Base-by-base conservation (phyloP, 306 rosid genomes). In the Cucurbita pepo region DNA sequence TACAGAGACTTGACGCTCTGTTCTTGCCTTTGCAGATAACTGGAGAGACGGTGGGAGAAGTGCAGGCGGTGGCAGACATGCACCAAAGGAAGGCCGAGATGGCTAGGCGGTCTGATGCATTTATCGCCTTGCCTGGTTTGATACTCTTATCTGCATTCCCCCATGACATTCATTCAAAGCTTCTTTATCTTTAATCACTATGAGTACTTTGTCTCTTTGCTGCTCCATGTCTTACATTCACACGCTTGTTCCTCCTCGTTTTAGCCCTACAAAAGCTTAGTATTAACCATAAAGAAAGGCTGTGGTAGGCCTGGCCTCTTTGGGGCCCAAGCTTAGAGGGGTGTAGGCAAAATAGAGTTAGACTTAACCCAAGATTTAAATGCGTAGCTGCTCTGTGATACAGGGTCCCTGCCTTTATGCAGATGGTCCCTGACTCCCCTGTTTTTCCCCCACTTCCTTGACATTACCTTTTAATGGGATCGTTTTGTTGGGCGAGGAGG, bases 21-120 rank as follows among this genome's bases (percentile, higher is more conserved):
- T 30, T 30, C 18, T 47, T 75, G 65, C 25, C 77, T 84, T 81
- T 82, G 83, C 89, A 94, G 99, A 80, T 94, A 80, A 94, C 97
- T 81, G 97, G 99, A 66, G 98, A 87, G 85, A 90, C 98, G 64
- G 92, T 90, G 78, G 98, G 98, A 78, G 98, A 94, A 79, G 96
- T 94, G 84, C 89, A 94, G 79, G 90, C 99, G 65, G 99, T 94
- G 38, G 97, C 97, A 73, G 99, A 87, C 79, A 94, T 94, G 97
- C 99, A 94, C 75, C 96, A 91, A 85, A 89, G 99, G 80, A 94
- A 94, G 80, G 99, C 97, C 69, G 99, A 94, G 88, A 94, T 94
- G 99, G 96, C 97, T 60, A 86, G 77, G 90, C 96, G 88, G 75
- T 94, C 97, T 25, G 99, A 94, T 85, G 99, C 99, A 66, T 94